Base-by-base conservation (phyloP, 805 yeast species). In the Candida gorgasii region DNA sequence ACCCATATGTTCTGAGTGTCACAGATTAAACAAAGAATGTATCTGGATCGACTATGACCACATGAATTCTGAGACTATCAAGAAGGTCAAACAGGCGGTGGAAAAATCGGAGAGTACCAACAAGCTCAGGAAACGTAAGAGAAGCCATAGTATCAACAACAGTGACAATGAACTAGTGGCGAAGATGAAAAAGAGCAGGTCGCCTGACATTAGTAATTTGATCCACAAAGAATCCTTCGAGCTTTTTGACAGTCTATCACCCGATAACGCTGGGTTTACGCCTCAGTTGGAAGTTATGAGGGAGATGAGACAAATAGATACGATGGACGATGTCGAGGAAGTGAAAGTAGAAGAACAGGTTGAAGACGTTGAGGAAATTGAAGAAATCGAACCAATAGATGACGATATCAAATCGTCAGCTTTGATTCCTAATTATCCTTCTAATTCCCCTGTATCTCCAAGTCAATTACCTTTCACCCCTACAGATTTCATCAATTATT, bases 1-100 rank as follows among this genome's bases (percentile, higher is more conserved):
- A 43, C 84, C 84, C 1, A 51, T 61, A 1, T 78, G 84, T 53
- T 66, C 74, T 1, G 81, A 73, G 50, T 78, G 84, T 47, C 13
- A 20, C 8, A 54, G 82, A 29, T 58, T 78, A 31, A 53, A 61
- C 8, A 70, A 77, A 48, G 61, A 67, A 36, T 78, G 84, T 52
- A 65, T 65, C 14, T 78, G 79, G 71, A 57, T 69, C 2, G 76
- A 76, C 20, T 57, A 60, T 13, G 59, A 60, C 27, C 36, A 24
- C 1, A 77, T 78, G 82, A 48, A 69, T 3, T 55, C 57, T 7
- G 69, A 61, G 6, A 70, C 72, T 37, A 59, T 72, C 2, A 58
- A 53, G 31, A 35, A 41, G 9, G 55, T 77, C 38, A 69, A 65
- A 39, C 46, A 50, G 13, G 56, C 63, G 44, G 75, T 75, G 44